phyloP scores from a whole-genome alignment of 192 early-diverging fungal species.

The Jimgerdemannia flammicorona region DNA sequence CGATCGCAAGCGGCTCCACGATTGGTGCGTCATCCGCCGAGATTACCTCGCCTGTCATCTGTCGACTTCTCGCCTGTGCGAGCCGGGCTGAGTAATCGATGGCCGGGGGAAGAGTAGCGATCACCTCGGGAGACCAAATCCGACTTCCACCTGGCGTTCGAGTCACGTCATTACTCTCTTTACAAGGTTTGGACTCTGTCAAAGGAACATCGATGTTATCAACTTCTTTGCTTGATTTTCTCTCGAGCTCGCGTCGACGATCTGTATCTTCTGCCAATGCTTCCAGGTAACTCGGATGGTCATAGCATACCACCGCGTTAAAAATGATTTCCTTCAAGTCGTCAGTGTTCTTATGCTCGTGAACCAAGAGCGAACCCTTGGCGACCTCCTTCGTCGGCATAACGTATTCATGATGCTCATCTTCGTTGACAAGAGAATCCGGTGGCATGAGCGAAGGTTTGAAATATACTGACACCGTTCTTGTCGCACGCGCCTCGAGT shows the following conservation, averaged over 20 bases:
- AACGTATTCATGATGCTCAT: constrained; percentile 20
- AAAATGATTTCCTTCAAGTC: constrained; percentile 66
- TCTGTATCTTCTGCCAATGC: constrained; percentile 11
- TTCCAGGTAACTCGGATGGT: constrained; percentile 21
- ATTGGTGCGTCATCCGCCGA: neutral
- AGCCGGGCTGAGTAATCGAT: neutral
- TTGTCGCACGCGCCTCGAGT: constrained; percentile 62
- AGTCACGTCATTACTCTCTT: too few species aligned
- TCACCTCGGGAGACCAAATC: neutral
- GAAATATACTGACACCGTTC: constrained; percentile 62
- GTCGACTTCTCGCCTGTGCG: neutral
- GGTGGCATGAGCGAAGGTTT: constrained; percentile 30
- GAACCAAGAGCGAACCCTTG: constrained; percentile 60
- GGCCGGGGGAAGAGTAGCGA: neutral
- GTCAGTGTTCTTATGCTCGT: constrained; percentile 84
- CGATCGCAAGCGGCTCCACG: constrained; percentile 31
- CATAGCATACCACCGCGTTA: constrained; percentile 49
- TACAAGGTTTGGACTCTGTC: neutral
- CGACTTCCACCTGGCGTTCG: neutral
- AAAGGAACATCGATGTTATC: neutral
- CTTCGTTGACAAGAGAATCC: neutral
- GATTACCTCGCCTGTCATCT: neutral
- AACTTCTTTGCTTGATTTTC: neutral
- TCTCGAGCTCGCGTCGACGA: neutral
- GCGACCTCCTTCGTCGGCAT: constrained; percentile 14